phyloP scores from a whole-genome alignment of 73 alveolate genomes.

The Paramecium sexaurelia region DNA sequence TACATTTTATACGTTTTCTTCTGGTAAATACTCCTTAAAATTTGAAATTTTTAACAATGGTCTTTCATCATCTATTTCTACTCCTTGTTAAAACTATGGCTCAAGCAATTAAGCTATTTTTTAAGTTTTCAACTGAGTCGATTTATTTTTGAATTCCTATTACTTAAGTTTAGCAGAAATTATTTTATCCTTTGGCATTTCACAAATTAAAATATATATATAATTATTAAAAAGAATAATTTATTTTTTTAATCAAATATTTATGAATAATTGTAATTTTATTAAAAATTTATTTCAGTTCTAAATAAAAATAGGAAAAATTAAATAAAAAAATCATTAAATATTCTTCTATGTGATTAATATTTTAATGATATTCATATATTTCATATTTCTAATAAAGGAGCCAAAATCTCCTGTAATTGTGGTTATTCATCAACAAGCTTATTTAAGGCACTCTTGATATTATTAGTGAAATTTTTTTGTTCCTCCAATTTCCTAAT shows the following conservation, averaged over 20 bases:
- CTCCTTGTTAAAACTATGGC: background rate
- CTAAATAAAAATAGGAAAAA: too few species aligned
- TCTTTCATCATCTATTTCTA: slow-evolving; percentile 44
- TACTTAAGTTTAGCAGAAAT: slow-evolving; percentile 13
- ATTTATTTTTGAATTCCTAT: background rate
- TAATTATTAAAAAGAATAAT: background rate
- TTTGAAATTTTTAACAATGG: slow-evolving; percentile 37
- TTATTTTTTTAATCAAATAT: too few species aligned
- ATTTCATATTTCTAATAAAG: slow-evolving; percentile 55
- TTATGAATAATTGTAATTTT: too few species aligned
- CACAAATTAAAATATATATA: slow-evolving; percentile 23
- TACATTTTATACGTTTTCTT: slow-evolving; percentile 24
- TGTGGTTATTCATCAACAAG: slow-evolving; percentile 76
- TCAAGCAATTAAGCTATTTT: slow-evolving; percentile 42
- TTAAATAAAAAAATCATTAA: background rate
- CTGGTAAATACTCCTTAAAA: slow-evolving; percentile 13
- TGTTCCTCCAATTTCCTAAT: slow-evolving; percentile 61
- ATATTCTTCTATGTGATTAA: background rate
- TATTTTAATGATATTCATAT: background rate
- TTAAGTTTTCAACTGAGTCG: background rate
- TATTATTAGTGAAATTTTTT: slow-evolving; percentile 59
- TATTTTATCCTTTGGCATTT: slow-evolving; percentile 39
- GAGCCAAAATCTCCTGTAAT: slow-evolving; percentile 65
- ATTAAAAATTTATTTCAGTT: too few species aligned
- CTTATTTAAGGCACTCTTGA: slow-evolving; percentile 71